A percentile compares a stretch with the other conserved stretches of the same genome.
These are phyloP conservation scores for Ormosia semicastrata DNA, from an alignment of 306 rosid genomes.

Conservation along the genomic window DNA sequence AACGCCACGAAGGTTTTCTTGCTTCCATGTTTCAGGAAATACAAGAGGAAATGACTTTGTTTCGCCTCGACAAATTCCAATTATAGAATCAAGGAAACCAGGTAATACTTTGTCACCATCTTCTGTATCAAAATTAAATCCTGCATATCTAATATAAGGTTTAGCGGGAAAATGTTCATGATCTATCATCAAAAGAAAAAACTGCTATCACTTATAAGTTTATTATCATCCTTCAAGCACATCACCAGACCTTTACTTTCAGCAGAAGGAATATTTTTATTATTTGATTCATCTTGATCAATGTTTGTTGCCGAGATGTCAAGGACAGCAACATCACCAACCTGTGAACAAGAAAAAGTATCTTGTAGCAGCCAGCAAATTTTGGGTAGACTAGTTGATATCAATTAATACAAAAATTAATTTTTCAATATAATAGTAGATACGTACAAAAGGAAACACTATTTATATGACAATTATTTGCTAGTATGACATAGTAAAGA, in stretches of 20 bases:
- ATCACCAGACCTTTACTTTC: slow-evolving; percentile 77
- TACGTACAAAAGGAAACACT: neutral
- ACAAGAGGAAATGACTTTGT: slow-evolving; percentile 81
- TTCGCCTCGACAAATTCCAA: slow-evolving; percentile 75
- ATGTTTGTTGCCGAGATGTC: slow-evolving; percentile 86
- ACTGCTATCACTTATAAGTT: neutral
- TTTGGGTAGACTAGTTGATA: slow-evolving; percentile 2
- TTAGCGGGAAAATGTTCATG: slow-evolving; percentile 28
- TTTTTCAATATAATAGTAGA: neutral
- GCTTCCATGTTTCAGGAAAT: slow-evolving; percentile 93
- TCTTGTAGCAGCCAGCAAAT: neutral
- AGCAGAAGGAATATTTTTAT: slow-evolving; percentile 78
- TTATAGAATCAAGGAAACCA: slow-evolving; percentile 75
- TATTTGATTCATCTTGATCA: slow-evolving; percentile 65
- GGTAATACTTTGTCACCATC: slow-evolving; percentile 70
- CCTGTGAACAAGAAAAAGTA: slow-evolving; percentile 42
- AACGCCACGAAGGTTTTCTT: slow-evolving; percentile 75
- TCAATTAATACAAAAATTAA: slow-evolving; percentile 1
- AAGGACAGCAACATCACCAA: slow-evolving; percentile 80
- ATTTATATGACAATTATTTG: neutral
- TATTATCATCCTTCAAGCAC: slow-evolving; percentile 28
- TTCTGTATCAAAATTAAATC: slow-evolving; percentile 86
- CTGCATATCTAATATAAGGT: slow-evolving; percentile 43
- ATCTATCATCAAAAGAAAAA: neutral
- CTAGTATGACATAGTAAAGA: neutral